Base-by-base conservation (phyloP, 1,284 basidiomycete species). In the Tremellales sp. region DNA sequence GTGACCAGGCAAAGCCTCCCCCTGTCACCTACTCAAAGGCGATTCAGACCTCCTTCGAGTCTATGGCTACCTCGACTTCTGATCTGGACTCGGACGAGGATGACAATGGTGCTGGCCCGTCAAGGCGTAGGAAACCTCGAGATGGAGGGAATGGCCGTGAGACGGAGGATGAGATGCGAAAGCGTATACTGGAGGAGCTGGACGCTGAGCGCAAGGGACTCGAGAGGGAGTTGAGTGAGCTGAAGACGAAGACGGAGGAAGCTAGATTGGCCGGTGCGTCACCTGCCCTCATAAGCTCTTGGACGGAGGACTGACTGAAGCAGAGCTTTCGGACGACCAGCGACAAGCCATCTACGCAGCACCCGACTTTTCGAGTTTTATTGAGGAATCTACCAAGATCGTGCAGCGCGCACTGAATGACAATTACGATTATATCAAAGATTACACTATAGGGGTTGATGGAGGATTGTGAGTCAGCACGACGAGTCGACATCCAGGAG, bases 371-470 rank as follows among this genome's bases (percentile, higher is more conserved):
- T 74, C 86, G 24, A 86, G 91, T 55, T 99, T 98, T 70, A 84
- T 99, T 7, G 90, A 97, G 67, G 84, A 87, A 60, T 91, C 88
- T n/a, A 88, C 87, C 24, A 94, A 92, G 75, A 91, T 98, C 43
- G 84, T 97, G 8, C 90, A 97, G 68, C 81, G 96, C 45, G 96
- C 93, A n/a, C 74, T 98, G 54, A 94, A 89, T 64, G 94, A 97
- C 66, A 83, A 82, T 21, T 99, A 99, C 71, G 96, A 98, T 70
- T 97, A 97, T 65, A 88, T 93, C 59, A 84, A 86, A 42, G 94
- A 98, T 74, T 99, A 99, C 68, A 89, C 87, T 8, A 82, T 92
- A 45, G 84, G 86, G 26, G 78, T 86, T 11, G 86, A 89, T 63
- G 79, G 84, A 7, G 84, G 82, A 61, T 80, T 81, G 86, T 86